These are phyloP conservation scores for Lasiodiplodia sp. DNA, from an alignment of 2,329 filamentous ascomycete species.

Conservation along the genomic window DNA sequence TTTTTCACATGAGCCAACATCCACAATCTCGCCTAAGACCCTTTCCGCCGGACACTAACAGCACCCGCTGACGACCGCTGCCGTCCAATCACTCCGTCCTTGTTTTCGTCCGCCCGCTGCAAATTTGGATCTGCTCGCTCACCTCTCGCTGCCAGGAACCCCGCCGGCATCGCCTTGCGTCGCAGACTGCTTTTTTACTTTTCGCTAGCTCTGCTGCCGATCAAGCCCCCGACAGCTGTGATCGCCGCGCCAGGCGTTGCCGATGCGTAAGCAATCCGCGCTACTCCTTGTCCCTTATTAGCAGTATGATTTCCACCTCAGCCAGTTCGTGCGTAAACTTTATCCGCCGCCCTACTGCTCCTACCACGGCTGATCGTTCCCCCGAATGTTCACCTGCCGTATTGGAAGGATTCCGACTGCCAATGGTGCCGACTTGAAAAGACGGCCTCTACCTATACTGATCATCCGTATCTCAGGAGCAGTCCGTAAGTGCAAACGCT, in stretches of 20 bases:
- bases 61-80: background rate
- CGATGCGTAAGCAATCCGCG: background rate
- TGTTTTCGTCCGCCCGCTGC: background rate
- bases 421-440: background rate
- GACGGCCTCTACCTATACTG: background rate
- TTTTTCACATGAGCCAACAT: background rate
- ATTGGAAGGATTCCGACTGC: constrained; percentile 13
- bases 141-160: background rate
- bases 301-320: background rate
- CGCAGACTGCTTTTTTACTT: background rate
- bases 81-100: background rate
- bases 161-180: background rate
- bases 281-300: background rate
- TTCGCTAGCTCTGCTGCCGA: background rate
- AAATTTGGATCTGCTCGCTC: background rate
- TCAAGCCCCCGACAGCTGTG: background rate
- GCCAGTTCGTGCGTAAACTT: constrained; percentile 15
- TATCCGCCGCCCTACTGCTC: constrained; percentile 3
- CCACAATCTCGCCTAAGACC: constrained; percentile 21
- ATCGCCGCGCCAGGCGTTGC: background rate
- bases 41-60: background rate
- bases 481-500: constrained; percentile 3
- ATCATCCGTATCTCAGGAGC: background rate
- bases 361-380: background rate
- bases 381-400: background rate